Evolutionary conservation across 345 rosid genomes (phyloP), one percentile per base, ranked within the genome.

Genomic region (Erysimum cheiranthoides): DNA sequence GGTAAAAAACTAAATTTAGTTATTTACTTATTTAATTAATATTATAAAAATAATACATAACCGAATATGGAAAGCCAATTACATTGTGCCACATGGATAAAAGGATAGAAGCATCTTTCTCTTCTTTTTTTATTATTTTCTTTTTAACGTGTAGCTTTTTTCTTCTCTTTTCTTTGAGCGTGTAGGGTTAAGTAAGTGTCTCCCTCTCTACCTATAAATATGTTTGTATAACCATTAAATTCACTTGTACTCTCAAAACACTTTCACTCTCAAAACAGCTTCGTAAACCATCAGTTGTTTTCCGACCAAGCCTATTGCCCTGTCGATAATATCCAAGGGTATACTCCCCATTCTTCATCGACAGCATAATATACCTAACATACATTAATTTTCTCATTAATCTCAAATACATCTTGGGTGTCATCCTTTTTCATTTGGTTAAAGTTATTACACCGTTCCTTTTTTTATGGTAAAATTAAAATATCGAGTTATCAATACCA

Each of bases 191-290:
- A 52, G 10, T 6, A 47, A 34, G 67, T 32, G 27, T 61, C 18
- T 60, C 58, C 10, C 46, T 65, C 51, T 38, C 67, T 12, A 9
- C 5, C 67, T 13, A 28, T 75, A 74, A 62, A 73, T 66, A 73
- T 40, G 2, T 17, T 10, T 47, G 5, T 47, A 8, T 18, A 58
- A 35, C 68, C 73, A 31, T 18, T 60, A 21, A 46, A 3, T 70
- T 52, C 58, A 58, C 14, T 16, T 17, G 1, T 43, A 14, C 28
- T 35, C 51, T 35, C 60, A 66, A 21, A 21, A 39, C 35, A 38
- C 36, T 18, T 50, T 58, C 73, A 42, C 21, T 43, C 61, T 63
- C 53, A 14, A 66, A 66, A 73, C 70, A 13, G 9, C 21, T 69
- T 54, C 12, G 0, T n/a, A 59, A 68, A 68, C 64, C 65, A 70